A percentile compares a stretch with the other conserved stretches of the same genome.
These are phyloP conservation scores for Ensete ventricosum DNA, from an alignment of 176 grass and related monocot species.

Conservation along the genomic window DNA sequence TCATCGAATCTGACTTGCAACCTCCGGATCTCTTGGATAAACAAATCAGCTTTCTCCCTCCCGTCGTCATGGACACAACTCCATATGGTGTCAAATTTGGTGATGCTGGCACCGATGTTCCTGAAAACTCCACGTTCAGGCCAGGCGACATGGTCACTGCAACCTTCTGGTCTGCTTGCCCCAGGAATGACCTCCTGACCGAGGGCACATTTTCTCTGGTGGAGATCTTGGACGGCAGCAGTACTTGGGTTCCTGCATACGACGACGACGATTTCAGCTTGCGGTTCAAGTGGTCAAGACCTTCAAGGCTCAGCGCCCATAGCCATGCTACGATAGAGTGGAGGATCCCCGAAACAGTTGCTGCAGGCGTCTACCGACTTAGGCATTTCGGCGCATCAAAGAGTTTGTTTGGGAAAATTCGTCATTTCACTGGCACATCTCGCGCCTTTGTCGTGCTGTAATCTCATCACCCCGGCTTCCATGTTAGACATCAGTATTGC, in stretches of 20 bases:
- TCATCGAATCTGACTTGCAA: constrained; percentile 37
- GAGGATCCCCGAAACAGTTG: constrained; percentile 61
- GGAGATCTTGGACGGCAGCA: constrained; percentile 48
- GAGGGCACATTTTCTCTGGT: constrained; percentile 75
- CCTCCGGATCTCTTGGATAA: constrained; percentile 77
- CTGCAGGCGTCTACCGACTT: constrained; percentile 62
- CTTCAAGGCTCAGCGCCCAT: constrained; percentile 43
- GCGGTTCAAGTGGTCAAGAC: constrained; percentile 83
- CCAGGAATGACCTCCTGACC: constrained; percentile 79
- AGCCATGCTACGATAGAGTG: constrained; percentile 78
- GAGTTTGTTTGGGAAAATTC: constrained; percentile 54
- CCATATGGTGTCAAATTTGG: constrained; percentile 67
- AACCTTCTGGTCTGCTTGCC: constrained; percentile 90
- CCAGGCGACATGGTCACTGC: constrained; percentile 57
- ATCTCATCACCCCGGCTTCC: too few species aligned
- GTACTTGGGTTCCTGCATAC: constrained; percentile 55
- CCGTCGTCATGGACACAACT: constrained; percentile 60
- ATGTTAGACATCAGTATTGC: too few species aligned
- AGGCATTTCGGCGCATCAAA: constrained; percentile 90
- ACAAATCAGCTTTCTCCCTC: constrained; percentile 75
- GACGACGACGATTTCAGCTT: constrained; percentile 88
- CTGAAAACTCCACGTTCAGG: constrained; percentile 57
- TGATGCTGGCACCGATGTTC: constrained; percentile 56
- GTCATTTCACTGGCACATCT: constrained; percentile 75
- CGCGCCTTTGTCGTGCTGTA: constrained; percentile 66